These are phyloP conservation scores for Puccinia polysora DNA, from an alignment of 1,284 basidiomycete species.

Conservation along the genomic window DNA sequence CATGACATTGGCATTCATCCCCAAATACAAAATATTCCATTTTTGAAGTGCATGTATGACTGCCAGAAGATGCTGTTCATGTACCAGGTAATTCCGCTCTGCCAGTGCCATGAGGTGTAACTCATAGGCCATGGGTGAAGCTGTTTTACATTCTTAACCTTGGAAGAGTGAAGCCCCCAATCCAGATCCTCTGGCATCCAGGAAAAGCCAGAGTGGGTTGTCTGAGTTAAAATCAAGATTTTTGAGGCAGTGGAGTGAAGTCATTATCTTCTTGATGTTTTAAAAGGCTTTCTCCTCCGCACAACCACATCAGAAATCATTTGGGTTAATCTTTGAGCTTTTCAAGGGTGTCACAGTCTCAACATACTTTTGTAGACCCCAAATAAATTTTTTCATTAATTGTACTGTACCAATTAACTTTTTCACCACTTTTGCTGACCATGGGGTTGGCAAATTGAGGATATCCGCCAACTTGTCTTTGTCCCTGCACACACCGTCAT, in stretches of 20 bases:
- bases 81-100: slow-evolving; percentile 45
- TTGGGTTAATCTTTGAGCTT: background rate
- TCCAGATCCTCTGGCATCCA: slow-evolving; percentile 33
- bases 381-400: slow-evolving; percentile 5
- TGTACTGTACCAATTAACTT: slow-evolving; percentile 13
- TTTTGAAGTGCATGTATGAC: slow-evolving; percentile 45
- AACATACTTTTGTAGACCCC: slow-evolving; percentile 7
- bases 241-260: slow-evolving; percentile 52
- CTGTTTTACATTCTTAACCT: slow-evolving; percentile 23
- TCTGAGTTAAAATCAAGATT: slow-evolving; percentile 50
- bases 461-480: background rate
- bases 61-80: slow-evolving; percentile 45
- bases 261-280: slow-evolving; percentile 53
- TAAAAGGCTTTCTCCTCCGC: slow-evolving; percentile 49
- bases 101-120: slow-evolving; percentile 42
- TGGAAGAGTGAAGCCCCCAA: slow-evolving; percentile 43
- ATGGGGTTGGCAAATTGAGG: background rate
- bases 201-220: slow-evolving; percentile 44
- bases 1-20: slow-evolving; percentile 52
- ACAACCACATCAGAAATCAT: slow-evolving; percentile 13
- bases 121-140: slow-evolving; percentile 43
- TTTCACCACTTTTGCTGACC: background rate
- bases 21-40: slow-evolving; percentile 46
- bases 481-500: background rate
- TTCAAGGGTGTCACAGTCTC: background rate